These are phyloP conservation scores for Epichloe brachyelytri DNA, from an alignment of 2,329 filamentous ascomycete genomes.

Conservation along the genomic window DNA sequence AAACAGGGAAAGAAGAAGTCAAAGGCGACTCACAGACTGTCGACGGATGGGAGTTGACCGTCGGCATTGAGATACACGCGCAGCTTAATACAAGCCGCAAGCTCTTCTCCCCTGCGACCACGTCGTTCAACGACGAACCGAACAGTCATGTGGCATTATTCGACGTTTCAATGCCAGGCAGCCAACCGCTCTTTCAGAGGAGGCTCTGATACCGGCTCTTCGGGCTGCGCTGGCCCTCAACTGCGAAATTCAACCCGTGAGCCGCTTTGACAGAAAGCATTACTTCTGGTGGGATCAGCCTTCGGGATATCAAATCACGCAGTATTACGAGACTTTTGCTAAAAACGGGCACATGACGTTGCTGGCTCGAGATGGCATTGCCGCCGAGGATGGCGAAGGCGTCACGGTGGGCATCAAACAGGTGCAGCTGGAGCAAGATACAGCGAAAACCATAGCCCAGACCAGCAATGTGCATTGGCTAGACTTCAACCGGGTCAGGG, in stretches of 20 bases:
- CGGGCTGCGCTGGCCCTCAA: constrained; percentile 75
- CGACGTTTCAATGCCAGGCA: constrained; percentile 79
- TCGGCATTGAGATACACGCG: constrained; percentile 94
- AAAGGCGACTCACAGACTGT: constrained; percentile 36
- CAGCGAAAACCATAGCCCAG: constrained; percentile 80
- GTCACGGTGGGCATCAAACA: constrained; percentile 77
- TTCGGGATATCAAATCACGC: constrained; percentile 91
- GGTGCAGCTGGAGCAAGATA: constrained; percentile 95
- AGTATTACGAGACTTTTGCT: constrained; percentile 70
- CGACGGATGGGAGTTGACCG: constrained; percentile 77
- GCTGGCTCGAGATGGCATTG: constrained; percentile 64
- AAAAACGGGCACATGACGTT: constrained; percentile 61
- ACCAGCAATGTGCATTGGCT: constrained; percentile 62
- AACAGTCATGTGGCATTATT: constrained; percentile 86
- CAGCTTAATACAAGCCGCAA: constrained; percentile 84
- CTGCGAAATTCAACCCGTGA: constrained; percentile 63
- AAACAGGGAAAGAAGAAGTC: constrained; percentile 42
- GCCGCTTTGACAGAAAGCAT: constrained; percentile 89
- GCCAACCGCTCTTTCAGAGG: constrained; percentile 78
- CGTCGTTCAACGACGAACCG: constrained; percentile 52
- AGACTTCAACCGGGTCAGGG: constrained; percentile 87
- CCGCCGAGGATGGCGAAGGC: constrained; percentile 55
- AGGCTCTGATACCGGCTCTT: constrained; percentile 76
- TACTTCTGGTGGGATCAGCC: constrained; percentile 99
- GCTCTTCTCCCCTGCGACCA: constrained; percentile 67